Conservation (phyloP, 1,284 basidiomycete genomes). For the Irpex lacteus region DNA sequence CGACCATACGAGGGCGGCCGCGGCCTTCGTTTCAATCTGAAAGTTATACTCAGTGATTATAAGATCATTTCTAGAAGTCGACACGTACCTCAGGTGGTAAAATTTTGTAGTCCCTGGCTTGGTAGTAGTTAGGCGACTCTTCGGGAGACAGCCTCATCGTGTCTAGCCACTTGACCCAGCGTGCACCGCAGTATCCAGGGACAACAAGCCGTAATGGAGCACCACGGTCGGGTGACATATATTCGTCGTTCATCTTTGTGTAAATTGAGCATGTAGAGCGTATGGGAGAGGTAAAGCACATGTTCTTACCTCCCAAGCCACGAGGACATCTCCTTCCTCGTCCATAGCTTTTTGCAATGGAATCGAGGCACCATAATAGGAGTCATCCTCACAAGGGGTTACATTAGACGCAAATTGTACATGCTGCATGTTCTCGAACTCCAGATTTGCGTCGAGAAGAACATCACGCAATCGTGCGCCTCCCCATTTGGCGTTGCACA, state of each 20-base stretch:
- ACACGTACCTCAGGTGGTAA: conserved; percentile 51
- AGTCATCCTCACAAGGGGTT: conserved; percentile 58
- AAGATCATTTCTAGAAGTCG: background rate
- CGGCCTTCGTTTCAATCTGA: conserved; percentile 30
- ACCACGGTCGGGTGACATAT: conserved; percentile 61
- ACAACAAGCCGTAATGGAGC: conserved; percentile 69
- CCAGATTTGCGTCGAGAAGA: conserved; percentile 42
- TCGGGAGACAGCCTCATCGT: conserved; percentile 47
- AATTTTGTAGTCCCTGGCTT: conserved; percentile 66
- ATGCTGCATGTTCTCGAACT: conserved; percentile 36
- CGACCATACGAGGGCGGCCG: conserved; percentile 40
- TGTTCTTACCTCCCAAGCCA: conserved; percentile 56
- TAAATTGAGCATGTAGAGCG: background rate
- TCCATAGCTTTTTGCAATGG: conserved; percentile 48
- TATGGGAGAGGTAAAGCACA: background rate
- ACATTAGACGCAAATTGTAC: conserved; percentile 63
- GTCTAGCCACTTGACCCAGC: conserved; percentile 81
- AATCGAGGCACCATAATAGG: conserved; percentile 60
- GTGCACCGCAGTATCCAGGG: conserved; percentile 69
- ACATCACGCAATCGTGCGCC: conserved; percentile 56
- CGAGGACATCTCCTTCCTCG: conserved; percentile 46
- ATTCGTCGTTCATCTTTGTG: conserved; percentile 62
- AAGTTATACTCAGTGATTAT: background rate
- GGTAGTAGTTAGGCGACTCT: conserved; percentile 67
- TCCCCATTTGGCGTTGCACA: conserved; percentile 61